Percentiles rank a stretch among this genome's conserved stretches.
Conservation (phyloP, 352 stramenopile species). For the Peronosclerospora sorghi region DNA sequence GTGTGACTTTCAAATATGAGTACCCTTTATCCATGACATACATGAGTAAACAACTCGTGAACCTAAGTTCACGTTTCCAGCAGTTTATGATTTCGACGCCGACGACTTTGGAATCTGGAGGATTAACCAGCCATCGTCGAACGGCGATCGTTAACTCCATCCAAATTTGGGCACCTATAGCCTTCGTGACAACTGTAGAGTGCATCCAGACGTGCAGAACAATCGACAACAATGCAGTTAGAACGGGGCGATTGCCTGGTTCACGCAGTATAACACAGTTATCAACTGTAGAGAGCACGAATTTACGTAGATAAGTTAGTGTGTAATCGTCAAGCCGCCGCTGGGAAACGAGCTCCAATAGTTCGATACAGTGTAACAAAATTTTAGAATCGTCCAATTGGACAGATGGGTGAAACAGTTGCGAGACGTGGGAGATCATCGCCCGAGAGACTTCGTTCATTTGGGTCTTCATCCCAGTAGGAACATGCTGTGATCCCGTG, state of each 20-base stretch:
- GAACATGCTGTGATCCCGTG: slow-evolving; percentile 60
- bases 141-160: slow-evolving; percentile 74
- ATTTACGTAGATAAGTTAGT: slow-evolving; percentile 78
- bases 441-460: slow-evolving; percentile 73
- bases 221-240: slow-evolving; percentile 72
- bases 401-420: slow-evolving; percentile 79
- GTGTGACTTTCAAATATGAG: slow-evolving; percentile 54
- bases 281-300: slow-evolving; percentile 76
- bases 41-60: slow-evolving; percentile 74
- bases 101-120: slow-evolving; percentile 43
- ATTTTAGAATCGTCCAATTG: slow-evolving; percentile 78
- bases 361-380: slow-evolving; percentile 73
- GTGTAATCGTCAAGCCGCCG: slow-evolving; percentile 75
- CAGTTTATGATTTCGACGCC: slow-evolving; percentile 64
- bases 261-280: slow-evolving; percentile 69
- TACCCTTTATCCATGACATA: slow-evolving; percentile 68
- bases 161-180: slow-evolving; percentile 58
- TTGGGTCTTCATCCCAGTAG: slow-evolving; percentile 62
- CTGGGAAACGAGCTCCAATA: slow-evolving; percentile 79
- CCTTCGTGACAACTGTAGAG: slow-evolving; percentile 42
- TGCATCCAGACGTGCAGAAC: slow-evolving; percentile 85
- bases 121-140: slow-evolving; percentile 63
- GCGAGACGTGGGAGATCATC: slow-evolving; percentile 83
- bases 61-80: slow-evolving; percentile 76
- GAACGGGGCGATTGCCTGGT: slow-evolving; percentile 37